Conservation (phyloP, 116 monocot genomes). For the Dioscorea cayenensis region DNA sequence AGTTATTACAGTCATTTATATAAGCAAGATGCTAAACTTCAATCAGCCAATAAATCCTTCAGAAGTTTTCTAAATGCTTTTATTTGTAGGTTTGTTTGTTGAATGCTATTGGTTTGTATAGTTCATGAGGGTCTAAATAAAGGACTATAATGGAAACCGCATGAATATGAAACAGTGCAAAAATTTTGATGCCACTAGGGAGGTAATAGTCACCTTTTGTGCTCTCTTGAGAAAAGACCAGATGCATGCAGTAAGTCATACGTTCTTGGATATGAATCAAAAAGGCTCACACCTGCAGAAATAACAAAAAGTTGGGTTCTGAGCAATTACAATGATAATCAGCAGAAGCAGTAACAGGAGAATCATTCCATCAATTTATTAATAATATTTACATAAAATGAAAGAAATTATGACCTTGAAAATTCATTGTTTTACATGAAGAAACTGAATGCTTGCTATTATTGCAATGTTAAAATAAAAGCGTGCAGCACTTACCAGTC, state of each 20-base stretch:
- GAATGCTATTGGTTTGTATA: no score
- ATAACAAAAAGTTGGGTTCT: not conserved
- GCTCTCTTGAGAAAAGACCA: conserved; percentile 55
- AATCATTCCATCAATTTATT: not conserved
- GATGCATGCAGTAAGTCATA: conserved; percentile 66
- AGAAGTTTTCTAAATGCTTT: no score
- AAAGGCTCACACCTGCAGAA: conserved; percentile 66
- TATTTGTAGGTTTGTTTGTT: no score
- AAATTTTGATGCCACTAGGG: not conserved
- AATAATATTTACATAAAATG: not conserved
- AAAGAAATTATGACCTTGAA: not conserved
- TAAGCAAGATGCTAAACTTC: no score
- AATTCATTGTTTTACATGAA: not conserved
- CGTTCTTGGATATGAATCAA: conserved; percentile 73
- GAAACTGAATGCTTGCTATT: not conserved
- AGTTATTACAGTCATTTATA: no score
- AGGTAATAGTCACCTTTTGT: conserved; percentile 31
- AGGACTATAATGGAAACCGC: not conserved
- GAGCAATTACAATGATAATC: not conserved
- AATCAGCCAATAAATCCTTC: no score
- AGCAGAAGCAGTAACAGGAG: not conserved
- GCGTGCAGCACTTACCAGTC: conserved; percentile 57
- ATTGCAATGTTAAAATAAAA: not conserved
- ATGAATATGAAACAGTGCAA: not conserved
- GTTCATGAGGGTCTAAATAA: no score